Evolutionary conservation across 495 filamentous ascomycete genomes (phyloP), one percentile per base, ranked within the genome.

Genomic region (Lasiosphaeris hirsuta): DNA sequence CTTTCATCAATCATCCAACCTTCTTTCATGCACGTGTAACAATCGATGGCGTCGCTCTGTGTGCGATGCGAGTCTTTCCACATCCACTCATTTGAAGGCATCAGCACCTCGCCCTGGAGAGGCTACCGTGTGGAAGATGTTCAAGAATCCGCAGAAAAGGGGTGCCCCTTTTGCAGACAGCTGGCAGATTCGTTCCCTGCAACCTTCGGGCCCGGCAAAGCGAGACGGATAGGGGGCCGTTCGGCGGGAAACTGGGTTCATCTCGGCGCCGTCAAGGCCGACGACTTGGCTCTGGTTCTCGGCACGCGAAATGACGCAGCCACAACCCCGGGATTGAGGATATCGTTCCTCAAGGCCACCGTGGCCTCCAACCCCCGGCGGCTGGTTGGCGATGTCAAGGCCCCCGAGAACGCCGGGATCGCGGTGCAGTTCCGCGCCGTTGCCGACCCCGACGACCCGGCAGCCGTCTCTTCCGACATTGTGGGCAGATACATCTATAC

Each of bases 11-110:
- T n/a, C n/a, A n/a, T n/a, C n/a, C n/a, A n/a, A n/a, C n/a, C n/a
- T n/a, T n/a, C n/a, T n/a, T n/a, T n/a, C n/a, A n/a, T n/a, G n/a
- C n/a, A n/a, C n/a, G n/a, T n/a, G n/a, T n/a, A n/a, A n/a, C n/a
- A n/a, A n/a, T n/a, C n/a, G n/a, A n/a, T n/a, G n/a, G n/a, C n/a
- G n/a, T n/a, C n/a, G n/a, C 37, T 53, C 1, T 53, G 50, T 30
- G 1, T 17, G 18, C 34, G 50, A 10, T 53, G 50, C 37, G 36
- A 53, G 37, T 10, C 17, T 37, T 53, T 53, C 50, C 4, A 53
- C 18, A 53, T 53, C 18, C 50, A 53, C 9, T 9, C 36, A 4
- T 53, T 53, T 30, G 1, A 7, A 7, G 4, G 15, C 19, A 47
- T 7, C 19, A 33, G 8, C 15, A 23, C 19, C 17, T 11, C 41